Conservation (phyloP, 495 filamentous ascomycete species). For the Trichoderma virens region DNA sequence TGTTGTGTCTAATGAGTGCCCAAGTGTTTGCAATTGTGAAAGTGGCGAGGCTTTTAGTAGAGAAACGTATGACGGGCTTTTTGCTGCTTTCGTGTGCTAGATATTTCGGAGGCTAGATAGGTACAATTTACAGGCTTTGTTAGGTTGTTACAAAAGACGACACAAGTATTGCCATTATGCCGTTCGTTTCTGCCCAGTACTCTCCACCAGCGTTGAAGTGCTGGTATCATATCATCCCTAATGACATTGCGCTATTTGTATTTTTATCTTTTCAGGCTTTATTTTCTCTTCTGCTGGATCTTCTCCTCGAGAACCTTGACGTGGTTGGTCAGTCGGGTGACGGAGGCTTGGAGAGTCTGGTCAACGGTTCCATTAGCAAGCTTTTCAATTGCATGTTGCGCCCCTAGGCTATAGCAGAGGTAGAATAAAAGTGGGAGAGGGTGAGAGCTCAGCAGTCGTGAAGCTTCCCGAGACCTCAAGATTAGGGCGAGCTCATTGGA, state of each 20-base stretch:
- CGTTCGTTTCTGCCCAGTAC: not conserved
- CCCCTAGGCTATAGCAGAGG: not conserved
- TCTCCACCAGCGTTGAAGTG: not conserved
- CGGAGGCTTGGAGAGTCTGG: constrained; percentile 81
- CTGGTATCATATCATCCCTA: not conserved
- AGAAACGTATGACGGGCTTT: not conserved
- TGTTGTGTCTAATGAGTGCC: not conserved
- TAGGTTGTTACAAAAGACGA: constrained; percentile 4
- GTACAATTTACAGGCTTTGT: not conserved
- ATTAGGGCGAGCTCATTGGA: constrained; percentile 19
- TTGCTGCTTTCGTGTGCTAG: not conserved
- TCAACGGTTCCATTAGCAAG: constrained; percentile 6
- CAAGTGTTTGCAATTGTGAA: not conserved
- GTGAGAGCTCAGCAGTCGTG: not conserved
- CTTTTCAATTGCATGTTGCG: not conserved
- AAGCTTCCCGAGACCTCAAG: constrained; percentile 16
- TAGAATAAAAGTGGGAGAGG: not conserved
- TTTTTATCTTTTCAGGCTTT: not conserved
- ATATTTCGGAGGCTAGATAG: not conserved
- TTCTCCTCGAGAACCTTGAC: constrained; percentile 75
- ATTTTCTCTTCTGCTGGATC: constrained; percentile 51
- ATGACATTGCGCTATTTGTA: not conserved
- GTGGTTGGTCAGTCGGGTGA: constrained; percentile 77
- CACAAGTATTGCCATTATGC: not conserved
- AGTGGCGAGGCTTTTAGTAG: not conserved